A percentile compares a stretch with the other conserved stretches of the same genome.
Conservation (phyloP, 1,284 basidiomycete genomes). For the Ustilago hordei region DNA sequence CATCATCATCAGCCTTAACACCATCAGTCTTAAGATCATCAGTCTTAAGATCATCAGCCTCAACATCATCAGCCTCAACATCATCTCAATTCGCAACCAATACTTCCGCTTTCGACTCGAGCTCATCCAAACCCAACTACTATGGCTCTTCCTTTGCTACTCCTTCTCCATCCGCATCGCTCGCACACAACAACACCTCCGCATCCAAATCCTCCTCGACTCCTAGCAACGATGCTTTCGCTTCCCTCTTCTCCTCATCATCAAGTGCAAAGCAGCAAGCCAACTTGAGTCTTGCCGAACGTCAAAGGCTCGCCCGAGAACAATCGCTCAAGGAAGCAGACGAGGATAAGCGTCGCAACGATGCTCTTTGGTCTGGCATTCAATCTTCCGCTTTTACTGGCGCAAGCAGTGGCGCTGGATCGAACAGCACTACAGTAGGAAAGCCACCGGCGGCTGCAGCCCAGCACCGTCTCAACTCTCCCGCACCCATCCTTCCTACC, state of each 20-base stretch:
- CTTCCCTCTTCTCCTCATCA: conserved; percentile 55
- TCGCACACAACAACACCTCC: conserved; percentile 10
- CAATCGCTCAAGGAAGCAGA: conserved; percentile 24
- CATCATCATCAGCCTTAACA: conserved; percentile 18
- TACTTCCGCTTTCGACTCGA: conserved; percentile 14
- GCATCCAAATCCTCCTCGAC: conserved; percentile 10
- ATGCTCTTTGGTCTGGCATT: conserved; percentile 45
- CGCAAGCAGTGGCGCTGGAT: not conserved
- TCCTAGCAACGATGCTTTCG: conserved; percentile 53
- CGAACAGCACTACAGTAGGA: not conserved
- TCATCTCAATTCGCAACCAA: conserved; percentile 11
- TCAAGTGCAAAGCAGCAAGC: conserved; percentile 28
- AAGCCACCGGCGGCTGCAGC: not conserved
- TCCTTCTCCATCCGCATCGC: conserved; percentile 13
- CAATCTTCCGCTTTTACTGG: conserved; percentile 25
- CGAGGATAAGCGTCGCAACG: conserved; percentile 32
- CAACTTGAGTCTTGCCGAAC: conserved; percentile 36
- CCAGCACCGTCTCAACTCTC: conserved; percentile 21
- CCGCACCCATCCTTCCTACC: conserved; percentile 4
- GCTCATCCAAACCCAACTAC: conserved; percentile 28
- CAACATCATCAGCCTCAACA: conserved; percentile 9
- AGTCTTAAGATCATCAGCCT: not conserved
- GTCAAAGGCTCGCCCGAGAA: conserved; percentile 35
- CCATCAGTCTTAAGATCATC: too few relatives aligned
- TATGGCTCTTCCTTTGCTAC: conserved; percentile 16